Evolutionary conservation across 306 rosid species (phyloP), one percentile per base, ranked within the genome.

Genomic region (Ceratonia siliqua): DNA sequence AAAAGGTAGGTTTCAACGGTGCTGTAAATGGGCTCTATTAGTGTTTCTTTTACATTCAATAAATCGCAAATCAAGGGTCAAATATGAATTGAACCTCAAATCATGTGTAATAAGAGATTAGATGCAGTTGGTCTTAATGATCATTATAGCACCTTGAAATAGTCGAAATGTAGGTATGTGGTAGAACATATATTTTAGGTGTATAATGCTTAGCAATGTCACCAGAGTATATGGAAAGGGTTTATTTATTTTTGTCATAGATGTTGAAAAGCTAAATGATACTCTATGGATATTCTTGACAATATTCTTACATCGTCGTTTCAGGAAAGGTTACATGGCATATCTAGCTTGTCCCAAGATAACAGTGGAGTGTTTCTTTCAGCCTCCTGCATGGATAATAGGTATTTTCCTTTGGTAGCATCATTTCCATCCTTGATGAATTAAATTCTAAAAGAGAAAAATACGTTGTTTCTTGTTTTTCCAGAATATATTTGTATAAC

Each of bases 331-430:
- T 86, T 87, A 28, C 97, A 95, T 74, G 99, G 99, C 58, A 86
- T 92, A 82, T 89, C 99, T 71, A 90, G 99, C 87, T 66, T 95
- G 86, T 95, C 99, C 72, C 99, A 95, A 83, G 99, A 95, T 82
- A 83, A 70, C 11, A 90, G 81, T 81, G 99, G 99, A 57, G 75
- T 91, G 67, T 78, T 85, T 67, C 84, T 95, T 73, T 83, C 97
- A 46, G 96, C 99, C 49, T 92, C 99, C 12, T 95, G 99, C 89
- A 92, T 89, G 97, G 97, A 95, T 79, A 87, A 81, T 78, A 83
- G 97, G 99, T 95, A 88, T 43, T 78, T 46, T 43, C 42, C 68
- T 43, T 35, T 59, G 68, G 18, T 17, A 46, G 46, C 39, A 22
- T 59, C 9, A 46, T 32, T 67, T 76, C 5, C 14, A 12, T 45